Evolutionary conservation across 768 basidiomycete genomes (phyloP), one percentile per base, ranked within the genome.

Genomic region (Termitomyces sp.): DNA sequence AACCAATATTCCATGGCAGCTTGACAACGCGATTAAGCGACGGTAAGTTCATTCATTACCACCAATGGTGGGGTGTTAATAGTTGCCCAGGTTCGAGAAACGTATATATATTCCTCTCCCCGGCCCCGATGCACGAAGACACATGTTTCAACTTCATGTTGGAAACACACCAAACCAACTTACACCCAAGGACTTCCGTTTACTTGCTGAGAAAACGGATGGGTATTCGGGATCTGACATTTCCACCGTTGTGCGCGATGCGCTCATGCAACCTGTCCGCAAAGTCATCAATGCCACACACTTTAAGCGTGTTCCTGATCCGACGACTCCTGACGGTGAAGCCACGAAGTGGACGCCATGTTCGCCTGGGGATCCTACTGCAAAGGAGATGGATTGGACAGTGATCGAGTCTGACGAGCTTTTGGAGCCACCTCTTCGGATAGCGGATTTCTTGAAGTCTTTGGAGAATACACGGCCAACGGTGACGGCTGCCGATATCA

Each of bases 81-180:
- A 36, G 20, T 32, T 39, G 5, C 33, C 18, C 62, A 93, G 91
- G 60, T 98, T 98, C 62, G 95, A 98, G 74, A 98, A 97, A 74
- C 87, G 97, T 57, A 95, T 99, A 78, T 94, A 98, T 71, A 99
- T 99, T 58, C 97, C 97, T 32, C 85, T 98, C 20, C 97, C 97
- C 10, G 94, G 94, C 0, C 81, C 90, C 4, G 95, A 96, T 53
- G 97, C 96, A 13, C 83, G 97, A 45, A 82, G 86, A 71, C 87
- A 86, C 30, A 99, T 99, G 94, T 99, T 99, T 69, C 91, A 98
- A 75, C 85, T 99, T 44, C 95, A 99, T 66, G 83, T 98, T 47
- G 97, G 97, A 2, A 78, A 85, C 18, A 99, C 97, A 1, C 96
- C 97, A 20, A 94, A 93, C 69, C 80, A 91, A 62, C 82, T 98